A percentile compares a stretch with the other conserved stretches of the same genome.
These are phyloP conservation scores for Trypethelium eluteriae DNA, from an alignment of 495 filamentous ascomycete genomes.

Conservation along the genomic window DNA sequence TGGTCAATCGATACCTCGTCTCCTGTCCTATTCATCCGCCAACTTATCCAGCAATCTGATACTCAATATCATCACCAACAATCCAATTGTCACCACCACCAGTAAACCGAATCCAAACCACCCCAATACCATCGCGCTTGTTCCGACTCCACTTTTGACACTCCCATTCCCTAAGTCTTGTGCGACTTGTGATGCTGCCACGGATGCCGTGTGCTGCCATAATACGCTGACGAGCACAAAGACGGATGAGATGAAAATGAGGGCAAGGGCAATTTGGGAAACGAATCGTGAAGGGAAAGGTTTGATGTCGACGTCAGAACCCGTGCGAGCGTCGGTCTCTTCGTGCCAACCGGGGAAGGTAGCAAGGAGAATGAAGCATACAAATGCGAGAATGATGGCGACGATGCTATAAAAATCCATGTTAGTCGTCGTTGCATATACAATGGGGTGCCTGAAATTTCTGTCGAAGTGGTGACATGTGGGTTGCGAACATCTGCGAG, in stretches of 20 bases:
- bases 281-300: slow-evolving; percentile 71
- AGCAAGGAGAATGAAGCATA: slow-evolving; percentile 65
- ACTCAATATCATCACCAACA: slow-evolving; percentile 93
- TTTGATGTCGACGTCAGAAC: slow-evolving; percentile 63
- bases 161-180: slow-evolving; percentile 94
- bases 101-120: slow-evolving; percentile 93
- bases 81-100: slow-evolving; percentile 86
- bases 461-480: not conserved
- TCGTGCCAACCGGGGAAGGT: slow-evolving; percentile 81
- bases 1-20: not conserved
- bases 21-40: slow-evolving; percentile 31
- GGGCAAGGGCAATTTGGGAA: slow-evolving; percentile 64
- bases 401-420: slow-evolving; percentile 51
- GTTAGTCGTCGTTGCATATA: slow-evolving; percentile 13
- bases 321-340: slow-evolving; percentile 53
- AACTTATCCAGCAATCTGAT: slow-evolving; percentile 57
- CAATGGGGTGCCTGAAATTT: not conserved
- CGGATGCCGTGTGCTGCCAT: slow-evolving; percentile 84
- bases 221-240: slow-evolving; percentile 69
- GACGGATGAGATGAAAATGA: slow-evolving; percentile 72
- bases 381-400: slow-evolving; percentile 71
- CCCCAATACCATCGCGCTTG: slow-evolving; percentile 87
- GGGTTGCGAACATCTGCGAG: too few species aligned
- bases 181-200: slow-evolving; percentile 84
- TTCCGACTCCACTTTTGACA: slow-evolving; percentile 79